A percentile compares a stretch with the other conserved stretches of the same genome.
phyloP scores from a whole-genome alignment of 176 grass and related monocot species.

The Chloris gayana region DNA sequence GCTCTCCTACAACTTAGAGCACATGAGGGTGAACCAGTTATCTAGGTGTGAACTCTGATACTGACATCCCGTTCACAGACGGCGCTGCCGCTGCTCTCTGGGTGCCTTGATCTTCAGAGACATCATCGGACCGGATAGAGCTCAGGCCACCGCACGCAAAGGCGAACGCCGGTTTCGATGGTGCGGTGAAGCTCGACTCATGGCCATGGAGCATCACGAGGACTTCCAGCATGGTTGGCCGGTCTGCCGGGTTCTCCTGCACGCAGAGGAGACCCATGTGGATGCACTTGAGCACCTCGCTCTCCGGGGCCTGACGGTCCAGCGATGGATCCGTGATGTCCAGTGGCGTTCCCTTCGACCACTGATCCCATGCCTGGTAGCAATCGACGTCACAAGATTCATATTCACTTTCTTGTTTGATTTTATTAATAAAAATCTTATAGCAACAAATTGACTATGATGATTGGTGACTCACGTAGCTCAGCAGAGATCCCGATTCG shows the following conservation, averaged over 20 bases:
- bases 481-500: slow-evolving; percentile 1
- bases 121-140: background rate
- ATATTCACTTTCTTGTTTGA: background rate
- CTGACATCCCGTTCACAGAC: background rate
- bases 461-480: background rate
- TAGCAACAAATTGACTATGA: background rate
- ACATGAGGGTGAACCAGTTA: background rate
- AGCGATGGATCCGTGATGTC: slow-evolving; percentile 19
- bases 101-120: background rate
- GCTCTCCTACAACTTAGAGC: no score
- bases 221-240: slow-evolving; percentile 24
- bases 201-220: slow-evolving; percentile 32
- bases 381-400: background rate
- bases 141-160: background rate
- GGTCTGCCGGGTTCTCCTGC: slow-evolving; percentile 31
- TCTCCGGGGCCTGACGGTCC: background rate
- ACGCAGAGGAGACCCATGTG: slow-evolving; percentile 43
- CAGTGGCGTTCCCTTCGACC: background rate
- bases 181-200: background rate
- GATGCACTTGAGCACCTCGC: slow-evolving; percentile 39
- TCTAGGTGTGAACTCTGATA: slow-evolving; percentile 22
- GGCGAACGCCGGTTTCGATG: slow-evolving; percentile 39
- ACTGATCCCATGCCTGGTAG: slow-evolving; percentile 41
- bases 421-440: background rate
- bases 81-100: background rate